Percentiles rank a stretch among this genome's conserved stretches.
These are phyloP conservation scores for Arachis stenosperma DNA, from an alignment of 306 rosid species.

Conservation along the genomic window DNA sequence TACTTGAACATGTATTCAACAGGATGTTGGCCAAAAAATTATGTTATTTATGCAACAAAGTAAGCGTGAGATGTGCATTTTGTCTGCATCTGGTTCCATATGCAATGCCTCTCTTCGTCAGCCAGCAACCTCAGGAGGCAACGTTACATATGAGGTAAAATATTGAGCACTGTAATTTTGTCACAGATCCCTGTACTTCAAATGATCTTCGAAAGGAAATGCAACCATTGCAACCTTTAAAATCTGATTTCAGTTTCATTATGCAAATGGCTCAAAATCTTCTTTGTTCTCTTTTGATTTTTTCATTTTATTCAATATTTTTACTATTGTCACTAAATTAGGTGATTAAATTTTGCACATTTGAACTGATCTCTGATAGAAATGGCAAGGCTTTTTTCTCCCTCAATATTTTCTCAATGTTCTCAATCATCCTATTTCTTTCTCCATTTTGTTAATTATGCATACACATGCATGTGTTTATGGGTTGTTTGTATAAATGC, in stretches of 20 bases:
- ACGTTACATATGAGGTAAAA: constrained; percentile 84
- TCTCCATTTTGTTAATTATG: not conserved
- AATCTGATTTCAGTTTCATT: not conserved
- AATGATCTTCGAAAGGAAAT: constrained; percentile 29
- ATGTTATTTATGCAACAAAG: constrained; percentile 91
- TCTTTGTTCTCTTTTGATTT: constrained; percentile 33
- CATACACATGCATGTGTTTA: constrained; percentile 6
- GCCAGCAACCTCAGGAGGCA: constrained; percentile 95
- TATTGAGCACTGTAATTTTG: constrained; percentile 23
- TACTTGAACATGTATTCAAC: constrained; percentile 43
- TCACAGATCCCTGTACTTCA: constrained; percentile 21
- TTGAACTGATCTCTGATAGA: constrained; percentile 16
- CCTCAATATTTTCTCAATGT: constrained; percentile 10
- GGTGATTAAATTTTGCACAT: not conserved
- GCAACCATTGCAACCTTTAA: constrained; percentile 24
- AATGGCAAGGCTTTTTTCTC: constrained; percentile 26
- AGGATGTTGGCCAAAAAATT: constrained; percentile 98
- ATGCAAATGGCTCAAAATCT: constrained; percentile 13
- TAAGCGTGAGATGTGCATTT: constrained; percentile 89
- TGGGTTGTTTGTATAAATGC: constrained; percentile 20
- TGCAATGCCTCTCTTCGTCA: constrained; percentile 90
- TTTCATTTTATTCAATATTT: constrained; percentile 3
- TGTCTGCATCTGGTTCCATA: constrained; percentile 93
- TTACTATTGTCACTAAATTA: constrained; percentile 7
- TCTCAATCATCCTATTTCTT: constrained; percentile 1